Percentiles rank a stretch among this genome's conserved stretches.
phyloP scores from a whole-genome alignment of 768 basidiomycete genomes.

The Lactarius deliciosus region DNA sequence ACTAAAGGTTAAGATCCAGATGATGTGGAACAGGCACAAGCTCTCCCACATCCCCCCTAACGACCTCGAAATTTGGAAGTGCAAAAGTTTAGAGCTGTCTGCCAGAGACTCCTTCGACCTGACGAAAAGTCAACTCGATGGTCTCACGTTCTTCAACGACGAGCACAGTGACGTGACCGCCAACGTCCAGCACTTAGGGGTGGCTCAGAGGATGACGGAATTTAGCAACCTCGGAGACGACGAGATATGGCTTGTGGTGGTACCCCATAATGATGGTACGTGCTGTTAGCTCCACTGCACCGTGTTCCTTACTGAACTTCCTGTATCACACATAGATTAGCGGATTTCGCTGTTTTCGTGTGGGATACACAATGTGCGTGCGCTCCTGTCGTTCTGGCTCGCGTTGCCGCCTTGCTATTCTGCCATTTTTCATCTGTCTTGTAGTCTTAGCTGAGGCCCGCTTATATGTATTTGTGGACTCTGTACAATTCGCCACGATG shows the following conservation, averaged over 20 bases:
- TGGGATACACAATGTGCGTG: too few relatives aligned
- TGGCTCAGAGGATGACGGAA: background rate
- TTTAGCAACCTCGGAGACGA: background rate
- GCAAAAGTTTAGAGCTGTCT: background rate
- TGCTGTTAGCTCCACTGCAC: background rate
- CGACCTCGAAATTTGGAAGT: background rate
- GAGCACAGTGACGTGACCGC: background rate
- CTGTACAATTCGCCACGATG: background rate
- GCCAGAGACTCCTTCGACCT: background rate
- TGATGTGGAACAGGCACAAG: background rate
- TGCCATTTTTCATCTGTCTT: background rate
- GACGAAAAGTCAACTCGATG: background rate
- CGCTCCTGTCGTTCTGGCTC: background rate
- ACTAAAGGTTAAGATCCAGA: background rate
- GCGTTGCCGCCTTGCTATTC: too few relatives aligned
- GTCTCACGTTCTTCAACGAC: background rate
- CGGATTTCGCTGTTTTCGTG: too few relatives aligned
- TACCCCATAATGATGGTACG: background rate
- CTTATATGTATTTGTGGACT: background rate
- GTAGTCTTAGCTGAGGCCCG: background rate
- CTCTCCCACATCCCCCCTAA: background rate
- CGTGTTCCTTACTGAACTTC: background rate
- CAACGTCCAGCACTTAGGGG: background rate
- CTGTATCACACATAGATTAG: too few relatives aligned
- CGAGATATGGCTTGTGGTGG: background rate